A percentile compares a stretch with the other conserved stretches of the same genome.
phyloP scores from a whole-genome alignment of 2,329 filamentous ascomycete species.

The Rhynchosporium agropyri region DNA sequence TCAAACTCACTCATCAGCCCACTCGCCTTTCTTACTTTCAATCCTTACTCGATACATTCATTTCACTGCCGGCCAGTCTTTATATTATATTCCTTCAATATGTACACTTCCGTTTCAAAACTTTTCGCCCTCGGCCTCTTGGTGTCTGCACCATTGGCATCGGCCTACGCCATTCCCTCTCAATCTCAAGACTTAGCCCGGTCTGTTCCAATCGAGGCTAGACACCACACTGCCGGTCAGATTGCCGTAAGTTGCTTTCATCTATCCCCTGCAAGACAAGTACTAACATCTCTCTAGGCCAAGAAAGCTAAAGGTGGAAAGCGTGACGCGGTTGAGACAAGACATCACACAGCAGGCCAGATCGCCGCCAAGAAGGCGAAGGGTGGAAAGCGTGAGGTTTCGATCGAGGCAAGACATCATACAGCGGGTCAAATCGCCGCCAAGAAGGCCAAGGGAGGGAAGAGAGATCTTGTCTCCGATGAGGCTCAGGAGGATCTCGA shows the following conservation, averaged over 20 bases:
- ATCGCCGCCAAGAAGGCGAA: conserved; percentile 34
- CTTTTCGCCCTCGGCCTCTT: conserved; percentile 38
- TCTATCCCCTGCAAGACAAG: not conserved
- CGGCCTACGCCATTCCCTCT: conserved; percentile 30
- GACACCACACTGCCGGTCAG: conserved; percentile 33
- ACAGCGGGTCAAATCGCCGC: conserved; percentile 34
- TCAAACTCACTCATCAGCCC: conserved; percentile 29
- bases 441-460: conserved; percentile 26
- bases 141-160: conserved; percentile 34
- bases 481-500: conserved; percentile 9
- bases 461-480: conserved; percentile 20
- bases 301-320: conserved; percentile 29
- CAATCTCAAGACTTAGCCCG: conserved; percentile 26
- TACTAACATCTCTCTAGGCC: conserved; percentile 5
- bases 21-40: conserved; percentile 21
- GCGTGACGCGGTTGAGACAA: conserved; percentile 14
- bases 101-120: conserved; percentile 39
- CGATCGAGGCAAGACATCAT: conserved; percentile 26
- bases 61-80: conserved; percentile 41
- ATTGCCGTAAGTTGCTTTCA: conserved; percentile 24
- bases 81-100: conserved; percentile 32
- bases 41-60: conserved; percentile 28
- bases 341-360: conserved; percentile 33
- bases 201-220: conserved; percentile 28
- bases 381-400: conserved; percentile 26